Evolutionary conservation across 176 grass and related monocot species (phyloP), one percentile per base, ranked within the genome.

Genomic region (Puccinellia tenuiflora): DNA sequence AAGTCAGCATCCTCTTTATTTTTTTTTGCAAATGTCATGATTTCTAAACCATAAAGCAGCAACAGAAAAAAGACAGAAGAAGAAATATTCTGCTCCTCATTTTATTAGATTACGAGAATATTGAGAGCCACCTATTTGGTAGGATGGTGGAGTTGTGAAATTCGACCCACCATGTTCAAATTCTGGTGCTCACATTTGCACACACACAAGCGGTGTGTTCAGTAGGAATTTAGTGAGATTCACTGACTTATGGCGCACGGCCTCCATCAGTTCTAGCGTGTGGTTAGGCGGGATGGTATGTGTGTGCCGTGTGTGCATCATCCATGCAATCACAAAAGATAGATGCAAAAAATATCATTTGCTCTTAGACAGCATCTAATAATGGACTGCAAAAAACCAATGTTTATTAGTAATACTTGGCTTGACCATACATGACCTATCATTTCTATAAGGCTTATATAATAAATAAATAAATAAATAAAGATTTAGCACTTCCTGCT

Each of bases 1-100:
- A 90, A 94, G 92, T 94, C 52, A 79, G 45, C 31, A 20, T 50
- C 31, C 55, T 78, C n/a, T 67, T n/a, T 25, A 21, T 79, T 73
- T 90, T n/a, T 79, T 73, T 90, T n/a, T 77, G 24, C 3, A 62
- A 62, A 63, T 38, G 6, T 70, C 64, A 17, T 63, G 60, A 29
- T 61, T 29, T 28, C 31, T 74, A 85, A 80, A 62, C 56, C 70
- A 81, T 20, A 61, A 80, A 75, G 5, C 74, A 73, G 67, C 31
- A 76, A 57, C 25, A 39, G 53, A 76, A 55, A 52, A 30, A 37
- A 55, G 31, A 78, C 37, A 40, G 38, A 30, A 46, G 15, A 62
- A 46, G 10, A 60, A 63, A 30, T 46, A 46, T 33, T 79, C 0
- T 79, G 56, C 33, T 21, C 57, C 39, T 62, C 52, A 47, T 73